These are phyloP conservation scores for Gnomoniopsis smithogilvyi DNA, from an alignment of 2,329 filamentous ascomycete genomes.

Conservation along the genomic window DNA sequence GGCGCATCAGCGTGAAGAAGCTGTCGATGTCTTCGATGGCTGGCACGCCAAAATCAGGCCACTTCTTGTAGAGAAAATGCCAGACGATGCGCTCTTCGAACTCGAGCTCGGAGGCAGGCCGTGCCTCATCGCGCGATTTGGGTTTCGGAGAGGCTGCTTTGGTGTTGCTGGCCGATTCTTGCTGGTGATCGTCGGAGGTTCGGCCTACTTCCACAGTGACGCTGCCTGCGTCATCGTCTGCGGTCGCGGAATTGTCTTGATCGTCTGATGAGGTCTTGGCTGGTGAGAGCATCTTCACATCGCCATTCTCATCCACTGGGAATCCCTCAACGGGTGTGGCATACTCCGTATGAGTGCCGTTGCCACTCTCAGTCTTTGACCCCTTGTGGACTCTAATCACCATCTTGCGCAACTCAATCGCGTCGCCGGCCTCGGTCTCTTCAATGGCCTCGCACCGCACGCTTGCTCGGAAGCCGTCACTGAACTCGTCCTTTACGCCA, in stretches of 20 bases:
- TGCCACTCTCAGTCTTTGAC: conserved; percentile 17
- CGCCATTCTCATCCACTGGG: conserved; percentile 13
- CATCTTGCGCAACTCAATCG: conserved; percentile 74
- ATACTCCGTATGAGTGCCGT: not conserved
- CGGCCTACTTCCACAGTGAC: conserved; percentile 1
- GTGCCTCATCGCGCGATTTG: not conserved
- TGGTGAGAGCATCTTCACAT: conserved; percentile 19
- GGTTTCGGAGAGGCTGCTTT: not conserved
- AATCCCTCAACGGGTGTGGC: not conserved
- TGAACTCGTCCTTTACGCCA: conserved; percentile 63
- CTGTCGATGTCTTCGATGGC: conserved; percentile 62
- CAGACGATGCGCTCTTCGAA: conserved; percentile 64
- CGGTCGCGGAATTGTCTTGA: not conserved
- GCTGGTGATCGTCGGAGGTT: not conserved
- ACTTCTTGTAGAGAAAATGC: conserved; percentile 82
- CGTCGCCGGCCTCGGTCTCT: conserved; percentile 51
- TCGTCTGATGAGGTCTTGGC: not conserved
- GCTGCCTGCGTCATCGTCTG: conserved; percentile 1
- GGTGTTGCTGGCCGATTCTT: not conserved
- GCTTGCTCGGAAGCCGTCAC: conserved; percentile 64
- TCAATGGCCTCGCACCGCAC: conserved; percentile 64
- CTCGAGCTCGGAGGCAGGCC: conserved; percentile 16
- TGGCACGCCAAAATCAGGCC: conserved; percentile 89
- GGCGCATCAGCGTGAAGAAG: conserved; percentile 66
- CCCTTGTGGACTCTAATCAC: conserved; percentile 44